These are phyloP conservation scores for Endoconidiophora laricicola DNA, from an alignment of 2,329 filamentous ascomycete species.

Conservation along the genomic window DNA sequence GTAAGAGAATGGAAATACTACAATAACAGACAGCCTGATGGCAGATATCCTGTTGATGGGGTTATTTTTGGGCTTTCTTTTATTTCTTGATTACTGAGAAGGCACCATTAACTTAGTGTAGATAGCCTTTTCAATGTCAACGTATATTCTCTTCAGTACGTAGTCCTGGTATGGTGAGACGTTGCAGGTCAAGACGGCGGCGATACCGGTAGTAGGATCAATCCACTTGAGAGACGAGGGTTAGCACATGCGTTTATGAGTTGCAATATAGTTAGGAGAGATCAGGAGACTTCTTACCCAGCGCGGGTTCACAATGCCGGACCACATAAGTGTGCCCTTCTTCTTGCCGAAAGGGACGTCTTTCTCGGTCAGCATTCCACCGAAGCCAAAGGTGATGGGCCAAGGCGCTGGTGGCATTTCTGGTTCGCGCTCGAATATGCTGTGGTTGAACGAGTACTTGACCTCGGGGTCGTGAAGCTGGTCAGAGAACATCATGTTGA, in stretches of 20 bases:
- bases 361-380: constrained; percentile 24
- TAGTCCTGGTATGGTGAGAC: constrained; percentile 24
- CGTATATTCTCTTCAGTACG: constrained; percentile 21
- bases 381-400: constrained; percentile 23
- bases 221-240: constrained; percentile 19
- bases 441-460: constrained; percentile 17
- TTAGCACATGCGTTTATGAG: neutral
- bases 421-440: constrained; percentile 16
- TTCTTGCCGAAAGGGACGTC: constrained; percentile 25
- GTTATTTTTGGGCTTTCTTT: no score
- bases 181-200: constrained; percentile 23
- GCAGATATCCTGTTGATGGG: no score
- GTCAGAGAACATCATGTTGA: constrained; percentile 24
- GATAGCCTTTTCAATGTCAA: constrained; percentile 25
- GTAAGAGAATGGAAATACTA: no score
- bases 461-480: constrained; percentile 21
- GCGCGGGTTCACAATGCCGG: constrained; percentile 25
- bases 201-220: constrained; percentile 24
- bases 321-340: constrained; percentile 28
- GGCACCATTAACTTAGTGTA: constrained; percentile 18
- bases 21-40: no score
- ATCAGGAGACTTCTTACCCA: constrained; percentile 24
- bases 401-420: constrained; percentile 21
- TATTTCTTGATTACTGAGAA: neutral
- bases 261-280: neutral